Percentiles rank a stretch among this genome's conserved stretches.
Conservation (phyloP, 208 protist genomes). For the Trypanosoma scelopori region DNA sequence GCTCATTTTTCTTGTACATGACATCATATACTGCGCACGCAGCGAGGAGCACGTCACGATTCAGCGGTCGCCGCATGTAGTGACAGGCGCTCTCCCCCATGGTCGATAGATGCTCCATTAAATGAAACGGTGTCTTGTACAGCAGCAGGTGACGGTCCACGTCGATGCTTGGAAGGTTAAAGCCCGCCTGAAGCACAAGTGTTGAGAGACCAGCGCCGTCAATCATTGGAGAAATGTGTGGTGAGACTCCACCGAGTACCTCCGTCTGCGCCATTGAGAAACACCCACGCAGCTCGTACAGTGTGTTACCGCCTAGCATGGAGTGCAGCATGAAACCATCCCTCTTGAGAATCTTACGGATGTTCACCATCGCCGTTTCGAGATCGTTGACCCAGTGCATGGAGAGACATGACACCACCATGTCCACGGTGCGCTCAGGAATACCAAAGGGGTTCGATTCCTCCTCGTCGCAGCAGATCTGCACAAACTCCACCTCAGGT, state of each 20-base stretch:
- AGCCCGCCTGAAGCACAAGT: constrained; percentile 86
- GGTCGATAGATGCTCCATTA: constrained; percentile 85
- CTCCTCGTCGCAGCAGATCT: constrained; percentile 90
- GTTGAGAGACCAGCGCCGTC: constrained; percentile 79
- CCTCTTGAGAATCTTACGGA: constrained; percentile 79
- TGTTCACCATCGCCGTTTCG: constrained; percentile 77
- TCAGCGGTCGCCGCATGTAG: constrained; percentile 60
- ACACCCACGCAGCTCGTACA: constrained; percentile 87
- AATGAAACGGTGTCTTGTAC: constrained; percentile 87
- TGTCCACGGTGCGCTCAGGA: constrained; percentile 84
- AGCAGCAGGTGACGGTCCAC: constrained; percentile 87
- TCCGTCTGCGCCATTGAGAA: constrained; percentile 89
- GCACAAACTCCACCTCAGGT: constrained; percentile 81
- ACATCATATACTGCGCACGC: constrained; percentile 78
- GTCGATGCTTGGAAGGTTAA: constrained; percentile 90
- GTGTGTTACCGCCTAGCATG: constrained; percentile 92
- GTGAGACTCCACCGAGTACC: constrained; percentile 77
- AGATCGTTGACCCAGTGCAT: constrained; percentile 93
- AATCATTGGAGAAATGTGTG: constrained; percentile 91
- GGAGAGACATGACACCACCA: constrained; percentile 84
- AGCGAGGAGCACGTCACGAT: constrained; percentile 71
- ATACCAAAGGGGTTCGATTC: constrained; percentile 68
- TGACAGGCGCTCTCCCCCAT: constrained; percentile 91
- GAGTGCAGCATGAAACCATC: constrained; percentile 84
- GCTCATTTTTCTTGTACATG: constrained; percentile 85